phyloP scores from a whole-genome alignment of 176 grass and related monocot genomes.

The Melocanna baccifera region DNA sequence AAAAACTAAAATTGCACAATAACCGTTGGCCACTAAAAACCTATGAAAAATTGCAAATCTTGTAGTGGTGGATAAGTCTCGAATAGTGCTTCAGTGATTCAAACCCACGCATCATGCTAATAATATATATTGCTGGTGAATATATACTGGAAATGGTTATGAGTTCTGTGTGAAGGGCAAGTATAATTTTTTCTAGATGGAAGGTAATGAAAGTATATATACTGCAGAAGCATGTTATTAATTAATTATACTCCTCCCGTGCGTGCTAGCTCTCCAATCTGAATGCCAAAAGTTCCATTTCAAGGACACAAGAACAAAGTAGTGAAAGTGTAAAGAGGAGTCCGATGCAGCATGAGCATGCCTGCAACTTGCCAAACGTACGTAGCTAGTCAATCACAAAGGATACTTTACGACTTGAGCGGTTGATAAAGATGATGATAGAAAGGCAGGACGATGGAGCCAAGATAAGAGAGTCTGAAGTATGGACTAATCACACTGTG shows the following conservation, averaged over 20 bases:
- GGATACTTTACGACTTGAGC: constrained; percentile 28
- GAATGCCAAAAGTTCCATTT: constrained; percentile 8
- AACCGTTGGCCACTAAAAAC: too few relatives aligned
- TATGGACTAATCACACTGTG: constrained; percentile 7
- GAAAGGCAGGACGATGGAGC: neutral
- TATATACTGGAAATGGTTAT: neutral
- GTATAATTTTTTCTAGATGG: neutral
- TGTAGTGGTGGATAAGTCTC: neutral
- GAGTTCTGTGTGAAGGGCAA: neutral
- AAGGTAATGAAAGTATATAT: neutral
- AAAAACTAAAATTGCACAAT: too few relatives aligned
- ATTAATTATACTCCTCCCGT: neutral
- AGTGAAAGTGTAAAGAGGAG: constrained; percentile 2
- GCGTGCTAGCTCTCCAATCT: neutral
- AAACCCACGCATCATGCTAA: neutral
- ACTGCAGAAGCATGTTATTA: neutral
- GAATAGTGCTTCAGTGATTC: neutral
- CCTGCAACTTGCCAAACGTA: neutral
- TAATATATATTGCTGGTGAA: neutral
- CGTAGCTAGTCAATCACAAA: constrained; percentile 1
- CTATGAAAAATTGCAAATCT: too few relatives aligned
- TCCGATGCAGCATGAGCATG: constrained; percentile 10
- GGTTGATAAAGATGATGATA: neutral
- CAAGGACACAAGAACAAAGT: neutral
- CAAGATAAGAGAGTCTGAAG: constrained; percentile 13